Conservation (phyloP, 345 rosid species). For the Aquilaria malaccensis region DNA sequence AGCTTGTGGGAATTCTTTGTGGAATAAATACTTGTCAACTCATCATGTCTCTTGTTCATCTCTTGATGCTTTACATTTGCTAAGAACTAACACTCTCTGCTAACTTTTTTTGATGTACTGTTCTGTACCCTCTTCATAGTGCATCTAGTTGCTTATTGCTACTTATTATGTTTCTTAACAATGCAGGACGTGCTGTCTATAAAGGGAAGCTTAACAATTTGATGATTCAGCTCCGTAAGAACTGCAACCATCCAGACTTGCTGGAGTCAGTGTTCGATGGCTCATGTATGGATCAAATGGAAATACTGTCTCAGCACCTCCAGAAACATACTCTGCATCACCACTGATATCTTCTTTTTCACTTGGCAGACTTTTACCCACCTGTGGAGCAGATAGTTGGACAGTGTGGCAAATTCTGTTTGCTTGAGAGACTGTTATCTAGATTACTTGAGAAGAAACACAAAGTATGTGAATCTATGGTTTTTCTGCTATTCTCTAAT, state of each 20-base stretch:
- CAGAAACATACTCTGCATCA: not conserved
- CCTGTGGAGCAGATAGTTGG: constrained; percentile 71
- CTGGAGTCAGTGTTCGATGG: constrained; percentile 58
- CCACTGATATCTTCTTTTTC: constrained; percentile 7
- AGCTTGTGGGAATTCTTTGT: no score
- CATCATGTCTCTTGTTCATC: no score
- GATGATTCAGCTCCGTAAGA: constrained; percentile 80
- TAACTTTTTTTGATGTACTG: not conserved
- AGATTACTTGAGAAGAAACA: constrained; percentile 61
- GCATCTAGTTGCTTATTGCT: constrained; percentile 2
- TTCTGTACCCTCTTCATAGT: not conserved
- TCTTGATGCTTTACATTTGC: not conserved
- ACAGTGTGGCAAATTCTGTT: constrained; percentile 88
- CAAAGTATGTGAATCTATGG: constrained; percentile 46
- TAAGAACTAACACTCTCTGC: no score
- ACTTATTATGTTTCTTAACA: not conserved
- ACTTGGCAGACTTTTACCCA: constrained; percentile 58
- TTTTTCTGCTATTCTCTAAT: constrained; percentile 7
- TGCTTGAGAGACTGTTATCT: constrained; percentile 64
- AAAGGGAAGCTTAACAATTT: constrained; percentile 77
- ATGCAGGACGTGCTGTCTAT: constrained; percentile 39
- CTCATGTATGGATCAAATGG: constrained; percentile 42
- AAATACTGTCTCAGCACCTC: not conserved
- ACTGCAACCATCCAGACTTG: constrained; percentile 98
- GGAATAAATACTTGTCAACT: no score